These are phyloP conservation scores for Talaromyces atroroseus DNA, from an alignment of 2,329 filamentous ascomycete genomes.

Conservation along the genomic window DNA sequence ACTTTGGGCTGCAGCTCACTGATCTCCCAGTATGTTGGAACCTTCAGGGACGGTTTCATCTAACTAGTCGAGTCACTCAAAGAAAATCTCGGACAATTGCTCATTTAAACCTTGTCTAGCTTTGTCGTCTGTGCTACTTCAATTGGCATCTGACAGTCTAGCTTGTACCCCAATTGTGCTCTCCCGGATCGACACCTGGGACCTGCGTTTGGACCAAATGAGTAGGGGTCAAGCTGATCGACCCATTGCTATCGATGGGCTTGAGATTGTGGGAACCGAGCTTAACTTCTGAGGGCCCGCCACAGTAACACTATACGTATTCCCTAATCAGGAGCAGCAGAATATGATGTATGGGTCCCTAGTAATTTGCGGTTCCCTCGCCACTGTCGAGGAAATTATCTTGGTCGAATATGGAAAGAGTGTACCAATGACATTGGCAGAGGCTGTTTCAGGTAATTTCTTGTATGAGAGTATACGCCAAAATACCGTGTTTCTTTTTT, in stretches of 20 bases:
- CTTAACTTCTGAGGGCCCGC: constrained; percentile 13
- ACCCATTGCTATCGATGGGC: constrained; percentile 16
- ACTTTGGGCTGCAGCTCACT: constrained; percentile 10
- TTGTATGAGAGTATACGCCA: not conserved
- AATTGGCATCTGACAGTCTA: constrained; percentile 8
- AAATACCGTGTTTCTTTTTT: not conserved
- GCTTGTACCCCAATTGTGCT: not conserved
- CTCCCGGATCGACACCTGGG: constrained; percentile 14
- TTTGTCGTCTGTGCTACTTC: constrained; percentile 8
- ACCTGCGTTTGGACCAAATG: constrained; percentile 15
- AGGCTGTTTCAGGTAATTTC: not conserved
- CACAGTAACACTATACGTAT: constrained; percentile 12
- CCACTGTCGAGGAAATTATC: not conserved
- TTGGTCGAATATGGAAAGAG: not conserved
- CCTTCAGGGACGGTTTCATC: not conserved
- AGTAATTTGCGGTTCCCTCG: not conserved
- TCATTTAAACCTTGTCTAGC: constrained; percentile 5
- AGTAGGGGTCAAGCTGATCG: constrained; percentile 20
- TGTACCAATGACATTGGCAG: not conserved
- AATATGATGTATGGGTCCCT: constrained; percentile 13
- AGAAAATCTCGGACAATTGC: constrained; percentile 14
- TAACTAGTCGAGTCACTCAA: not conserved
- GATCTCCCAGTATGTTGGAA: constrained; percentile 12
- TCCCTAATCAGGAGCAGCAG: constrained; percentile 15
- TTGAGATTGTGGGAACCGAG: constrained; percentile 14